phyloP scores from a whole-genome alignment of 1,284 basidiomycete species.

The Sporisorium reilianum region DNA sequence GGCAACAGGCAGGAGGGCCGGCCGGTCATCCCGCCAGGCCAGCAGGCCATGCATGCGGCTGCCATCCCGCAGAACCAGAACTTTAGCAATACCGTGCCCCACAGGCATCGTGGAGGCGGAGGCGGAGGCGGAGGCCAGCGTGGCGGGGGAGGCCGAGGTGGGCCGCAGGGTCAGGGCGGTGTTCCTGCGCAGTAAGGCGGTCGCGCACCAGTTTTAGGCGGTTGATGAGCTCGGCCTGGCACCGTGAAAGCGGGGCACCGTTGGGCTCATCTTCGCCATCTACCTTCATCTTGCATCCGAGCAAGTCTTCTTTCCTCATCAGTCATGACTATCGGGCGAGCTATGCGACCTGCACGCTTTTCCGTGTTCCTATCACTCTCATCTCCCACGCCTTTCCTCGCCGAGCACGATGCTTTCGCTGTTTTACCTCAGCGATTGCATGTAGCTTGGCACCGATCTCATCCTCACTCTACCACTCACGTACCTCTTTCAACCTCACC shows the following conservation, averaged over 20 bases:
- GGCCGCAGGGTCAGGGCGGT: slow-evolving; percentile 19
- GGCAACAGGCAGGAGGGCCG: slow-evolving; percentile 63
- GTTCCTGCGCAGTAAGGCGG: slow-evolving; percentile 34
- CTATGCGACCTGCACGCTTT: not conserved
- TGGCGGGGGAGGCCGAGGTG: slow-evolving; percentile 21
- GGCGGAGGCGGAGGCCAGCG: slow-evolving; percentile 17
- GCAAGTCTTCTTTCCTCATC: not conserved
- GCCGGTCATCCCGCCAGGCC: slow-evolving; percentile 68
- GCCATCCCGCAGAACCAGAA: slow-evolving; percentile 65
- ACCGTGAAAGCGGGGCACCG: not conserved
- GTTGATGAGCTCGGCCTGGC: not conserved
- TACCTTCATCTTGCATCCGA: not conserved
- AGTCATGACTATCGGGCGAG: not conserved
- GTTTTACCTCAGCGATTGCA: not conserved
- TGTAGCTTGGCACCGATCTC: not conserved
- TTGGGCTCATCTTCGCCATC: not conserved
- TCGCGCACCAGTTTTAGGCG: not conserved
- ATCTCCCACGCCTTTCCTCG: not conserved
- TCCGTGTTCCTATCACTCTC: not conserved
- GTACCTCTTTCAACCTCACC: not conserved
- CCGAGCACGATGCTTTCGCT: not conserved
- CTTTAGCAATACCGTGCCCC: slow-evolving; percentile 64
- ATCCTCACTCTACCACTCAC: slow-evolving; percentile 1
- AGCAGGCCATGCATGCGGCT: slow-evolving; percentile 66
- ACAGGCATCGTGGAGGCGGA: slow-evolving; percentile 50